A percentile compares a stretch with the other conserved stretches of the same genome.
Conservation (phyloP, 768 basidiomycete species). For the Lyophyllum shimeji region DNA sequence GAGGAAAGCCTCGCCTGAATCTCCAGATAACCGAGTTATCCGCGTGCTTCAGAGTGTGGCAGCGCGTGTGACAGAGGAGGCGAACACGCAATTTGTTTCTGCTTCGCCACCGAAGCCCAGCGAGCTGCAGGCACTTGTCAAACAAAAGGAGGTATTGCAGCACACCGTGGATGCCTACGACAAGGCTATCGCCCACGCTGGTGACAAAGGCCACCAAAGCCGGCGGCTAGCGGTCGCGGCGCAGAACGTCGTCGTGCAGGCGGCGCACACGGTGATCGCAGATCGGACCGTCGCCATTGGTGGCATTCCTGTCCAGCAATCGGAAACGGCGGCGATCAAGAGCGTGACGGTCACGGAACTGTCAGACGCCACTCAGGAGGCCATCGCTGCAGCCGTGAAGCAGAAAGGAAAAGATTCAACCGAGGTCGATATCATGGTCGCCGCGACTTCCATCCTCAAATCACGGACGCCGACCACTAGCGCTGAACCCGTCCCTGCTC, state of each 20-base stretch:
- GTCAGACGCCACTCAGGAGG: conserved; percentile 55
- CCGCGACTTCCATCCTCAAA: conserved; percentile 56
- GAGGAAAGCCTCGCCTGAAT: conserved; percentile 20
- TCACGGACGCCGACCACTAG: conserved; percentile 37
- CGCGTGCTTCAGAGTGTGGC: conserved; percentile 76
- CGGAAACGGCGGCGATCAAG: conserved; percentile 43
- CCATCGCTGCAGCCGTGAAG: conserved; percentile 82
- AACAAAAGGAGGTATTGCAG: conserved; percentile 78
- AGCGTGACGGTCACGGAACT: conserved; percentile 52
- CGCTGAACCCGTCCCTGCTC: conserved; percentile 17
- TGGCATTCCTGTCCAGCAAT: conserved; percentile 34
- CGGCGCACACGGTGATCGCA: conserved; percentile 66
- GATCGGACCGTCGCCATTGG: conserved; percentile 43
- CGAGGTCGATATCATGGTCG: conserved; percentile 80
- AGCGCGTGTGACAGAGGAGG: conserved; percentile 75
- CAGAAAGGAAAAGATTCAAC: conserved; percentile 70
- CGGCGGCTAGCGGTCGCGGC: conserved; percentile 72
- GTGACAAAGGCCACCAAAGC: conserved; percentile 49
- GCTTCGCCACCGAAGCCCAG: conserved; percentile 42
- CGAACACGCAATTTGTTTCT: conserved; percentile 63
- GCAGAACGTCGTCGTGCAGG: conserved; percentile 79
- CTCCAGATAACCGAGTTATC: conserved; percentile 70
- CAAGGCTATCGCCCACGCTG: conserved; percentile 51
- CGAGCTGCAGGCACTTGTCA: conserved; percentile 67
- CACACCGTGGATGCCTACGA: conserved; percentile 75